Evolutionary conservation across 1,139 yeast species (phyloP).

Genomic region (Geotrichum australiense): DNA sequence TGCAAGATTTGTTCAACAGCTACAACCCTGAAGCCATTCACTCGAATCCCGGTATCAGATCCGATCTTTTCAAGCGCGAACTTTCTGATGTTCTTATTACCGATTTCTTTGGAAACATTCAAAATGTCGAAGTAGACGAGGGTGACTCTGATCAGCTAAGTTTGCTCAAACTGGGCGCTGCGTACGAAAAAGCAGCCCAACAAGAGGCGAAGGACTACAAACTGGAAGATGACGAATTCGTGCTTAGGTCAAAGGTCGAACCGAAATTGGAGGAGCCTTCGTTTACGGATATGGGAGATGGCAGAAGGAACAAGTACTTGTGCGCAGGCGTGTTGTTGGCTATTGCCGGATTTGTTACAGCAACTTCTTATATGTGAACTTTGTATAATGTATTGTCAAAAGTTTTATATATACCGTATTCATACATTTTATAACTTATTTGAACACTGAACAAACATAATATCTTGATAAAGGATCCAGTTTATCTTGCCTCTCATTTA

Average conservation of each 20-base stretch:
- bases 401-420: too few relatives aligned
- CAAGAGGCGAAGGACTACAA: not conserved
- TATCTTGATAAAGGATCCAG: too few relatives aligned
- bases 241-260: not conserved
- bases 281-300: not conserved
- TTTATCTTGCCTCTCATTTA: too few relatives aligned
- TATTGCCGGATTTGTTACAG: constrained; percentile 6
- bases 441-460: too few relatives aligned
- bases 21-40: constrained; percentile 82
- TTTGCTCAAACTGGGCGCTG: constrained; percentile 3
- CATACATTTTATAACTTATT: too few relatives aligned
- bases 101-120: constrained; percentile 93
- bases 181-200: not conserved
- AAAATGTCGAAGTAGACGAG: constrained; percentile 64
- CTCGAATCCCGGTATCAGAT: constrained; percentile 85
- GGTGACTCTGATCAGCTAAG: constrained; percentile 33
- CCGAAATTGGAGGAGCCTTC: not conserved
- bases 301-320: constrained; percentile 1
- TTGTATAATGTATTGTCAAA: too few relatives aligned
- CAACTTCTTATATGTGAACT: too few relatives aligned
- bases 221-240: not conserved
- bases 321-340: constrained; percentile 4
- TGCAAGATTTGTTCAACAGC: constrained; percentile 75
- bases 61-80: constrained; percentile 67
- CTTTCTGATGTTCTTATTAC: constrained; percentile 69